Conservation (phyloP, 1,284 basidiomycete genomes). For the Ganoderma sinense region DNA sequence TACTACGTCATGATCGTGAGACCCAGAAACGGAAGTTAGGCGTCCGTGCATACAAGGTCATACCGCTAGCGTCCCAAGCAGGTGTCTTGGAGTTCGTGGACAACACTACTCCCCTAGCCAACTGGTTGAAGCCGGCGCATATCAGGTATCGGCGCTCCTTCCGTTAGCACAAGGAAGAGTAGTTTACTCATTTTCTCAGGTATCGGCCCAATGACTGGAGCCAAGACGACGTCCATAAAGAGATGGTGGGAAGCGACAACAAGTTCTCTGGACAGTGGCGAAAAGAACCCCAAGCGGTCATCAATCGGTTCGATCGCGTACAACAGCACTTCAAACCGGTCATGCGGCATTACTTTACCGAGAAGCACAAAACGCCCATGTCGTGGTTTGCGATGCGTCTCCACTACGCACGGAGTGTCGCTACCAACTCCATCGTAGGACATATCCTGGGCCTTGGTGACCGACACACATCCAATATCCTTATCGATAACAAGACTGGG, state of each 20-base stretch:
- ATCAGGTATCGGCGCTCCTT: conserved; percentile 49
- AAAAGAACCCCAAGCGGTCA: conserved; percentile 44
- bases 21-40: conserved; percentile 78
- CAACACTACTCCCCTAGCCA: conserved; percentile 75
- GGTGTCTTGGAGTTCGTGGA: conserved; percentile 94
- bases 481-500: conserved; percentile 85
- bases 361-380: conserved; percentile 87
- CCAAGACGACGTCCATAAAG: conserved; percentile 29
- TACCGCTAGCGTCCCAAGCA: conserved; percentile 84
- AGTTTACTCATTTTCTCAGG: conserved; percentile 34
- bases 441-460: conserved; percentile 94
- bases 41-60: conserved; percentile 89
- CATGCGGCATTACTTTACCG: conserved; percentile 94
- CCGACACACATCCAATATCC: conserved; percentile 92
- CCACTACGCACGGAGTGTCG: conserved; percentile 91
- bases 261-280: conserved; percentile 22
- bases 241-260: conserved; percentile 37
- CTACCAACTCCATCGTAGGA: conserved; percentile 94
- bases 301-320: conserved; percentile 60
- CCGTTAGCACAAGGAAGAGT: too few relatives aligned
- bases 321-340: conserved; percentile 79
- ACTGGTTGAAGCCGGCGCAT: conserved; percentile 74
- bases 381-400: conserved; percentile 95
- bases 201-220: conserved; percentile 50
- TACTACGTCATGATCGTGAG: conserved; percentile 78